These are phyloP conservation scores for Coniella vitis DNA, from an alignment of 2,329 filamentous ascomycete species.

Conservation along the genomic window DNA sequence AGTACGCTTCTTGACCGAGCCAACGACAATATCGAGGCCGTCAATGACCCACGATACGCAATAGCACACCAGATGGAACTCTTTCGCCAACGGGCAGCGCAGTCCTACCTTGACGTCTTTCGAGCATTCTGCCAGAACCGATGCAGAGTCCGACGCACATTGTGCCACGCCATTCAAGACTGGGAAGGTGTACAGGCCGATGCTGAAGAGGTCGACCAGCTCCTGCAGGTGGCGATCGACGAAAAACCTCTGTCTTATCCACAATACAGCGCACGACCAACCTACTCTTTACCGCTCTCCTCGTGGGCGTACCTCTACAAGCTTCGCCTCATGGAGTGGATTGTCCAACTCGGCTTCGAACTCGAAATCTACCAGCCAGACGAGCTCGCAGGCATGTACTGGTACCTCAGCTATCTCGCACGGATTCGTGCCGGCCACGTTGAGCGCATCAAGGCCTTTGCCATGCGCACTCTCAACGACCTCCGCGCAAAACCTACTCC, in stretches of 20 bases:
- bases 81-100: constrained; percentile 52
- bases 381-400: constrained; percentile 85
- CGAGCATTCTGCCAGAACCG: constrained; percentile 84
- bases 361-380: constrained; percentile 81
- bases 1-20: constrained; percentile 63
- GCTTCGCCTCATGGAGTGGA: constrained; percentile 77
- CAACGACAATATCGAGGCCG: constrained; percentile 71
- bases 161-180: constrained; percentile 75
- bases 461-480: constrained; percentile 35
- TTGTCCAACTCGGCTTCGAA: constrained; percentile 90
- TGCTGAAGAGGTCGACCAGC: constrained; percentile 67
- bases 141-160: constrained; percentile 79
- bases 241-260: constrained; percentile 52
- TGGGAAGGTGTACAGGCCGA: constrained; percentile 82
- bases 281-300: constrained; percentile 66
- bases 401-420: constrained; percentile 72
- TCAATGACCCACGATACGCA: constrained; percentile 65
- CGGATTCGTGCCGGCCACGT: constrained; percentile 62
- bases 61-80: constrained; percentile 68
- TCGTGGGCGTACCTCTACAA: constrained; percentile 91
- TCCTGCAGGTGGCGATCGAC: constrained; percentile 53
- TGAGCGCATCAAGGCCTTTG: constrained; percentile 65
- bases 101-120: constrained; percentile 77
- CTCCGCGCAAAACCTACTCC: constrained; percentile 19
- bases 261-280: constrained; percentile 42